phyloP scores from a whole-genome alignment of 441 rosid species.

The Gossypium schwendimanii region DNA sequence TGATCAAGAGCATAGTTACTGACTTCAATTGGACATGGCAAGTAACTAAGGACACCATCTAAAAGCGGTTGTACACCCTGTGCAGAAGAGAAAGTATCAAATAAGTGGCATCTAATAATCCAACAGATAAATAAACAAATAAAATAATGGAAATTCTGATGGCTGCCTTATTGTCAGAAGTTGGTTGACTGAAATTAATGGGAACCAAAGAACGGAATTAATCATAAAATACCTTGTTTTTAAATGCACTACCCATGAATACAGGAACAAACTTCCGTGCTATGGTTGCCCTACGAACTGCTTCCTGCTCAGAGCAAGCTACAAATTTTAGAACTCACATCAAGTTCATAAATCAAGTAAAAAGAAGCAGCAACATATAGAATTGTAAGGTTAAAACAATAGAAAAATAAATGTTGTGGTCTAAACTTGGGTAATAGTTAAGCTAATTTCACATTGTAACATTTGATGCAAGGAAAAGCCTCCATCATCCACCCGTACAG shows the following conservation, averaged over 20 bases:
- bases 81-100: not conserved
- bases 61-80: conserved; percentile 95
- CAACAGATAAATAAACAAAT: not conserved
- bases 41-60: conserved; percentile 75
- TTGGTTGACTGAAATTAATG: not conserved
- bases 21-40: conserved; percentile 91
- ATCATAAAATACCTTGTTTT: conserved; percentile 66
- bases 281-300: conserved; percentile 85
- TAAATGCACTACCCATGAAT: conserved; percentile 98
- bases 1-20: conserved; percentile 90
- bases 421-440: not conserved
- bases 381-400: not conserved
- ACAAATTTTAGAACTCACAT: conserved; percentile 10
- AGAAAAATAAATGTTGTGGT: not conserved
- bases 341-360: not conserved
- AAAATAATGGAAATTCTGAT: not conserved
- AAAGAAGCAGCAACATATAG: not conserved
- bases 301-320: conserved; percentile 49
- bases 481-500: not conserved
- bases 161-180: not conserved
- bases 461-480: not conserved
- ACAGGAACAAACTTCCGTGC: conserved; percentile 86
- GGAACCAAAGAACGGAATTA: not conserved
- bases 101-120: not conserved
- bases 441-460: not conserved